Percentiles rank a stretch among this genome's conserved stretches.
Evolutionary conservation across 495 filamentous ascomycete species (phyloP).

Genomic region (Lasiosphaeriaceae sp.): DNA sequence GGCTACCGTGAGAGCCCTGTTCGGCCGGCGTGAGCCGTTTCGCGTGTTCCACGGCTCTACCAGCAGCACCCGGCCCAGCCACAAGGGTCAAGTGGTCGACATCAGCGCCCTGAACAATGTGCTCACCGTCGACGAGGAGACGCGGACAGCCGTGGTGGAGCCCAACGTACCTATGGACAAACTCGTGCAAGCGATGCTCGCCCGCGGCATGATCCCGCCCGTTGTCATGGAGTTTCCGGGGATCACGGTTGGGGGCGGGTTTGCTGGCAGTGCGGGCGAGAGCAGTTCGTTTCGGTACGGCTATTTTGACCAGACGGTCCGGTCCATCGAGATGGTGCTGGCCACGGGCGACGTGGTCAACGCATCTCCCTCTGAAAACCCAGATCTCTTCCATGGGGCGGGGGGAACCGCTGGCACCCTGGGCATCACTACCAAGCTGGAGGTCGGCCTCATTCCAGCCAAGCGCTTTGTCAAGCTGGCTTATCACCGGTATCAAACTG

Average conservation of each 20-base stretch:
- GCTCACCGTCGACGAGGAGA: conserved; percentile 44
- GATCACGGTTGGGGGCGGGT: conserved; percentile 64
- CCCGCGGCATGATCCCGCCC: conserved; percentile 49
- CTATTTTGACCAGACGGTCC: conserved; percentile 54
- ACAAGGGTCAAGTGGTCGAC: conserved; percentile 50
- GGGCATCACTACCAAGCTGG: conserved; percentile 54
- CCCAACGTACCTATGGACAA: conserved; percentile 63
- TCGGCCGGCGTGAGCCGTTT: conserved; percentile 44
- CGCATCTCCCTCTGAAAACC: conserved; percentile 31
- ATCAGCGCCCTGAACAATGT: conserved; percentile 50
- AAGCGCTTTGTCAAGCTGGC: conserved; percentile 49
- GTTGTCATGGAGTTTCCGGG: conserved; percentile 64
- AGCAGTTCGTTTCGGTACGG: conserved; percentile 58
- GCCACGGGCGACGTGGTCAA: conserved; percentile 47
- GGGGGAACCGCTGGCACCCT: conserved; percentile 57
- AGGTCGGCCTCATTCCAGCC: conserved; percentile 50
- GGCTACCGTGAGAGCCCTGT: neutral
- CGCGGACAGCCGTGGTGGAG: conserved; percentile 52
- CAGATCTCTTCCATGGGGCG: conserved; percentile 55
- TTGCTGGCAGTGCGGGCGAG: conserved; percentile 58
- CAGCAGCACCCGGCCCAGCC: conserved; percentile 60
- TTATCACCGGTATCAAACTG: conserved; percentile 30
- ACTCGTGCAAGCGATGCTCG: conserved; percentile 50
- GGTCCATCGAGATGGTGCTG: conserved; percentile 56
- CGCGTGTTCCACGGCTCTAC: conserved; percentile 72